Evolutionary conservation across 106 monocot species (phyloP).

Genomic region (Allium cepa): DNA sequence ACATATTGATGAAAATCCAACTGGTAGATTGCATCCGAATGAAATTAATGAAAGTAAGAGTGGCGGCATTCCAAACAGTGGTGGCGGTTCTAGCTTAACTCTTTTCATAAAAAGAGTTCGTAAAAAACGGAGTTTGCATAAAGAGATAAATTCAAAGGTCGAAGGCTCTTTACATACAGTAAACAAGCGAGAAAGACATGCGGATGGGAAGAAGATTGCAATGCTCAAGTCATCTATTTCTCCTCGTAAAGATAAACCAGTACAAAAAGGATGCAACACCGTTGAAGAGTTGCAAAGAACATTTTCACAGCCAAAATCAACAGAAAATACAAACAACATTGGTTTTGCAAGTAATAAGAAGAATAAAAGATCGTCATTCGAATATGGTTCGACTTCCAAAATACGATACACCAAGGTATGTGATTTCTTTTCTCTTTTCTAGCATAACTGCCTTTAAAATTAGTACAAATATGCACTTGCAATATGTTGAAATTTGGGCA

Average conservation of each 20-base stretch:
- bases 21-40: neutral
- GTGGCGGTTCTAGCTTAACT: slow-evolving; percentile 30
- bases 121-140: slow-evolving; percentile 18
- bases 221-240: neutral
- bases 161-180: neutral
- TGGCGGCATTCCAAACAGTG: slow-evolving; percentile 13
- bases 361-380: slow-evolving; percentile 15
- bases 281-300: neutral
- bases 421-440: neutral
- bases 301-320: neutral
- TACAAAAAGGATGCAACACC: neutral
- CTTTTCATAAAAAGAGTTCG: slow-evolving; percentile 29
- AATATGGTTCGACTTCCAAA: neutral
- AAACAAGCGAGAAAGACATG: slow-evolving; percentile 7
- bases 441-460: neutral
- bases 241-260: too few relatives aligned
- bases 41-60: slow-evolving; percentile 4
- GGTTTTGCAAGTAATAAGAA: slow-evolving; percentile 13
- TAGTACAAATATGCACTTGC: neutral
- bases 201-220: neutral
- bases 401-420: slow-evolving; percentile 13
- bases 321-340: neutral
- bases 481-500: neutral
- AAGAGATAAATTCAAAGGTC: slow-evolving; percentile 1
- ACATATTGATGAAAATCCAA: neutral